Conservation (phyloP, 2,329 filamentous ascomycete species). For the Penicillium aurantiogriseum region DNA sequence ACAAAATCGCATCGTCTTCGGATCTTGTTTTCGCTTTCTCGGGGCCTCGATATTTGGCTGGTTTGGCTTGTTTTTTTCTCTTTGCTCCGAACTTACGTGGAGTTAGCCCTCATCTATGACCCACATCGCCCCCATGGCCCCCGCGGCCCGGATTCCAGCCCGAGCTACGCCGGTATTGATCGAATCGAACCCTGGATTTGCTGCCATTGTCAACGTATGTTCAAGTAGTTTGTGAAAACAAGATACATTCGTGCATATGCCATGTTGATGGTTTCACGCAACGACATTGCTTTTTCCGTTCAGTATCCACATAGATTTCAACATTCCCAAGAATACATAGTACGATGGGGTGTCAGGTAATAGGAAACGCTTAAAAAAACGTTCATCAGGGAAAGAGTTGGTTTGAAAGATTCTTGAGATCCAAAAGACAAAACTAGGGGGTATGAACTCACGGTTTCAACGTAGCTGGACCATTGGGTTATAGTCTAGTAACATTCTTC, state of each 20-base stretch:
- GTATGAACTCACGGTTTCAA: neutral
- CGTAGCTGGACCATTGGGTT: neutral
- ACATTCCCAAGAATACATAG: constrained; percentile 4
- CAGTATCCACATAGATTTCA: constrained; percentile 11
- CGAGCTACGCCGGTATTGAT: neutral
- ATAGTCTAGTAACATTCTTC: neutral
- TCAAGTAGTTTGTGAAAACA: neutral
- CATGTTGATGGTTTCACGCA: neutral
- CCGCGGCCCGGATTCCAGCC: neutral
- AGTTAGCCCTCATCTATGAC: neutral
- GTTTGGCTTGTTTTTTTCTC: no score
- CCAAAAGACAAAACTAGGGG: neutral
- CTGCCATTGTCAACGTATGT: neutral
- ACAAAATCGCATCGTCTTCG: no score
- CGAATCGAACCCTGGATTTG: neutral
- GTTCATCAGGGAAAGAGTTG: constrained; percentile 6
- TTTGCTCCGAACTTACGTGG: neutral
- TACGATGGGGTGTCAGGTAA: constrained; percentile 9
- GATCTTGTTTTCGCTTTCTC: no score
- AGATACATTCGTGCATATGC: neutral
- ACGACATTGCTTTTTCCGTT: neutral
- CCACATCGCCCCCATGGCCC: neutral
- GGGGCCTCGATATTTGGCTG: no score
- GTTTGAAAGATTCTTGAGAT: neutral
- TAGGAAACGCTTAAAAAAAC: constrained; percentile 11